These are phyloP conservation scores for Neurospora crassa DNA, from an alignment of 2,329 filamentous ascomycete genomes.

Conservation along the genomic window DNA sequence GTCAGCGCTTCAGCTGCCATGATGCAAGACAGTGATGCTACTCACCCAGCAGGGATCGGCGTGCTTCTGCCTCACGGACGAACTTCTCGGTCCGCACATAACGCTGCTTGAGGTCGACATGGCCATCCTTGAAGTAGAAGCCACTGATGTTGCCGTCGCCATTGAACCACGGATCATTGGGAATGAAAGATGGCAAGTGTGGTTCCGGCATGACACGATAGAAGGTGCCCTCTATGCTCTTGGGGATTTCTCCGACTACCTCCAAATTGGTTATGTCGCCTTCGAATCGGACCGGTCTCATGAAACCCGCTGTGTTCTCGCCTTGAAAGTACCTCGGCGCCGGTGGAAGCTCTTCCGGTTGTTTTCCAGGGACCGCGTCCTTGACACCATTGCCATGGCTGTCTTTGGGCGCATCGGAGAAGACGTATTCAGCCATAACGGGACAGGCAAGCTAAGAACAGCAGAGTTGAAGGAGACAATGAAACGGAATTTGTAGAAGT, in stretches of 20 bases:
- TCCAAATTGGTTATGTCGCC: conserved; percentile 23
- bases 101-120: conserved; percentile 22
- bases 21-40: background rate
- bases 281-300: conserved; percentile 27
- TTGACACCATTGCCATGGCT: background rate
- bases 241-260: conserved; percentile 20
- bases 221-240: conserved; percentile 23
- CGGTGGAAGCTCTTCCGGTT: background rate
- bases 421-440: background rate
- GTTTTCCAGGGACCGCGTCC: background rate
- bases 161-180: conserved; percentile 27
- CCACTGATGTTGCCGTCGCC: conserved; percentile 28
- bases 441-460: background rate
- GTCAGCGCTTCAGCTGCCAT: background rate
- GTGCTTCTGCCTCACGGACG: conserved; percentile 26
- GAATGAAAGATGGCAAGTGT: conserved; percentile 21
- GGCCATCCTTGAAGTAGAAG: conserved; percentile 23
- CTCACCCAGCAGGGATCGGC: conserved; percentile 21
- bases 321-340: background rate
- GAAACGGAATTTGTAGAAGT: background rate
- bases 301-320: conserved; percentile 1
- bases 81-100: conserved; percentile 31
- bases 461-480: background rate
- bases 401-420: background rate
- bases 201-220: conserved; percentile 30